Percentiles rank a stretch among this genome's conserved stretches.
These are phyloP conservation scores for Xylariaceae sp. DNA, from an alignment of 2,329 filamentous ascomycete genomes.

Conservation along the genomic window DNA sequence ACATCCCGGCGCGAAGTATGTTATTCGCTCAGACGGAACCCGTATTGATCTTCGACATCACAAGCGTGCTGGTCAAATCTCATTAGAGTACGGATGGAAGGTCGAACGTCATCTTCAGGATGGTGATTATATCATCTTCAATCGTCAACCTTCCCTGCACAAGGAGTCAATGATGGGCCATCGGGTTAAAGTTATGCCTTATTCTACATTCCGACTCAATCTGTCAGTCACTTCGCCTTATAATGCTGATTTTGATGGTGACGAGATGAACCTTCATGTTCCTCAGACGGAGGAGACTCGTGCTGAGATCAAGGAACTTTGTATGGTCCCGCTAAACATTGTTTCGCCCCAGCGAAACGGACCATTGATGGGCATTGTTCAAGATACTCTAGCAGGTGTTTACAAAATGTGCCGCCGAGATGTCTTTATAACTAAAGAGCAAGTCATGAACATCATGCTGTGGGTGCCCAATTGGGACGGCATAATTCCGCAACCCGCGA, in stretches of 20 bases:
- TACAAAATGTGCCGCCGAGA: slow-evolving; percentile 97
- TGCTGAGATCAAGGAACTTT: slow-evolving; percentile 88
- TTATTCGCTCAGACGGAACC: slow-evolving; percentile 88
- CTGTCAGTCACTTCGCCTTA: slow-evolving; percentile 96
- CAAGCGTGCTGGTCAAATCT: slow-evolving; percentile 78
- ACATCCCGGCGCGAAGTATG: slow-evolving; percentile 93
- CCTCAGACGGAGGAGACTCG: slow-evolving; percentile 96
- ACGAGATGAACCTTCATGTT: slow-evolving; percentile 99
- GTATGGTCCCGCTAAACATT: slow-evolving; percentile 97
- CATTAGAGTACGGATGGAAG: slow-evolving; percentile 94
- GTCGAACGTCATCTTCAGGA: slow-evolving; percentile 95
- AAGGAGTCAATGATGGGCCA: slow-evolving; percentile 99
- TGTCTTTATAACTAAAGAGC: slow-evolving; percentile 80
- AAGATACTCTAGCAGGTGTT: slow-evolving; percentile 91
- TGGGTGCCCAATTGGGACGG: slow-evolving; percentile 99
- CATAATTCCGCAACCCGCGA: slow-evolving; percentile 86
- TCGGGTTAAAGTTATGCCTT: slow-evolving; percentile 94
- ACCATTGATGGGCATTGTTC: slow-evolving; percentile 98
- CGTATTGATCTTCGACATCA: slow-evolving; percentile 93
- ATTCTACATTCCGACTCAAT: slow-evolving; percentile 96
- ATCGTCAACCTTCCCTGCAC: slow-evolving; percentile 96
- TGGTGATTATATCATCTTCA: slow-evolving; percentile 98
- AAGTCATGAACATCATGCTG: slow-evolving; percentile 94
- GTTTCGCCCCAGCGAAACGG: slow-evolving; percentile 96
- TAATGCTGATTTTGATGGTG: slow-evolving; percentile 99